phyloP scores from a whole-genome alignment of 2,329 filamentous ascomycete species.

The Drechslera avenae region DNA sequence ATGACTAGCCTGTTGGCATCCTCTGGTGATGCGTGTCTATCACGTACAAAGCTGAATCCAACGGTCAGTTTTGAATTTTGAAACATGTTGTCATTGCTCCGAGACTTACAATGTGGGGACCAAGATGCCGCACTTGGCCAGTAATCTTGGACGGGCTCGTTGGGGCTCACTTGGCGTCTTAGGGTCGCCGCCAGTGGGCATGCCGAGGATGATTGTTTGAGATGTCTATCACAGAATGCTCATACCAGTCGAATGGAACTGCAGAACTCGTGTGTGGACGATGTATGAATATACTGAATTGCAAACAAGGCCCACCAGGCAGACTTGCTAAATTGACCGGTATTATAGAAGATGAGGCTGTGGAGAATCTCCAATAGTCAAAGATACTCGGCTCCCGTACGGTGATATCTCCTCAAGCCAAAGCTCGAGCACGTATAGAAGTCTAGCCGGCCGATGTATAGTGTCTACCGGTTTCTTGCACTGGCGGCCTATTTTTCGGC shows the following conservation, averaged over 20 bases:
- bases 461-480: conserved; percentile 24
- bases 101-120: conserved; percentile 37
- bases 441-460: conserved; percentile 27
- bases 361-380: conserved; percentile 7
- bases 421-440: conserved; percentile 4
- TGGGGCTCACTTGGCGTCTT: conserved; percentile 35
- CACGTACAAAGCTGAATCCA: conserved; percentile 40
- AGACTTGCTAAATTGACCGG: conserved; percentile 7
- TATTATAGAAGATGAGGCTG: conserved; percentile 16
- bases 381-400: background rate
- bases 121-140: conserved; percentile 36
- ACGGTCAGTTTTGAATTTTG: conserved; percentile 7
- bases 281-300: background rate
- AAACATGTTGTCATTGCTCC: background rate
- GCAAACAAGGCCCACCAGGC: conserved; percentile 2
- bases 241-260: conserved; percentile 25
- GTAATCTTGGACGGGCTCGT: conserved; percentile 27
- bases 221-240: conserved; percentile 27
- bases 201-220: conserved; percentile 29
- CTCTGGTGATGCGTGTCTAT: conserved; percentile 28
- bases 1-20: conserved; percentile 32
- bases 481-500: conserved; percentile 27
- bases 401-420: conserved; percentile 1
- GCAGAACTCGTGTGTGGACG: background rate
- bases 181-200: conserved; percentile 37